Percentiles rank a stretch among this genome's conserved stretches.
Conservation (phyloP, 306 rosid genomes). For the Lathyrus tuberosus region DNA sequence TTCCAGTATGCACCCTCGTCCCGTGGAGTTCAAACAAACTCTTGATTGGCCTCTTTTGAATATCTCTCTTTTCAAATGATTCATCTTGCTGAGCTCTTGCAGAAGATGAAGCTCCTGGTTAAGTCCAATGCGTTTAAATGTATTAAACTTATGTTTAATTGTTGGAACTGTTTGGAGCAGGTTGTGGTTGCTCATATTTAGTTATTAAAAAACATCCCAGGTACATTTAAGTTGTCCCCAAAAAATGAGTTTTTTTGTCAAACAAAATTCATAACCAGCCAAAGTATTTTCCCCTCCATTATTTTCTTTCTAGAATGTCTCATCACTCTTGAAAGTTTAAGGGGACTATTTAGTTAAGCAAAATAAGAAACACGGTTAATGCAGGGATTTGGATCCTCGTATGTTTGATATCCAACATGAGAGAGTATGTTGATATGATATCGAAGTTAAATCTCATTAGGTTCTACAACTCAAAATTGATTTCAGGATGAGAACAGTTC, state of each 20-base stretch:
- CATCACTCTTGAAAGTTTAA: not conserved
- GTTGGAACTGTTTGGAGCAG: conserved; percentile 43
- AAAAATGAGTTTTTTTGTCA: conserved; percentile 31
- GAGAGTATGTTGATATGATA: too few species aligned
- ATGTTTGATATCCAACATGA: too few species aligned
- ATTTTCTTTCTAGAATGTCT: not conserved
- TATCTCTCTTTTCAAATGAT: conserved; percentile 18
- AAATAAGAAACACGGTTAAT: not conserved
- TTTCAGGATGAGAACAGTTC: too few species aligned
- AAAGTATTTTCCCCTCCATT: not conserved
- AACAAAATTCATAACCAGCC: conserved; percentile 21
- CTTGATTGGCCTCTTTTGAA: conserved; percentile 20
- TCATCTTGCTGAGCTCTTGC: conserved; percentile 31
- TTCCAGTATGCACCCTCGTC: conserved; percentile 28
- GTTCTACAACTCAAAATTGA: too few species aligned
- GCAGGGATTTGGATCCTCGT: not conserved
- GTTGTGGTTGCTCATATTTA: conserved; percentile 31
- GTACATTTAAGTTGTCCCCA: conserved; percentile 6
- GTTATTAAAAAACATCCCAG: conserved; percentile 16
- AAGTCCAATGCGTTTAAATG: conserved; percentile 31
- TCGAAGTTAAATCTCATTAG: too few species aligned
- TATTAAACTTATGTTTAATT: conserved; percentile 36
- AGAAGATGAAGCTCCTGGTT: conserved; percentile 29
- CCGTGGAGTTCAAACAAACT: conserved; percentile 17
- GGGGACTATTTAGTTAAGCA: not conserved